phyloP scores from a whole-genome alignment of 306 rosid genomes.

The Lithocarpus polystachyus region DNA sequence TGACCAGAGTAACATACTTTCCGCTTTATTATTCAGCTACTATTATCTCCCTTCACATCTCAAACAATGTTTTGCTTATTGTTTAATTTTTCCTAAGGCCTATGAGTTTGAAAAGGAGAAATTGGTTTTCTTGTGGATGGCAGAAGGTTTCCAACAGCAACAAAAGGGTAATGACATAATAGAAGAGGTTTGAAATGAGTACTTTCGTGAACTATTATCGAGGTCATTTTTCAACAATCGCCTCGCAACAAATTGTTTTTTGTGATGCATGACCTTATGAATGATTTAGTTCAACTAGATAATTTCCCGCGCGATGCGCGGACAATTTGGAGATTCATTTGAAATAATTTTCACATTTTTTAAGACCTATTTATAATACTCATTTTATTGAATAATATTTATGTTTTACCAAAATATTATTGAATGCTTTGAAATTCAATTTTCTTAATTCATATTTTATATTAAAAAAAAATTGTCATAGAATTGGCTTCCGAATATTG shows the following conservation, averaged over 20 bases:
- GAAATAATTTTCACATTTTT: too few relatives aligned
- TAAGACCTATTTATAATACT: too few relatives aligned
- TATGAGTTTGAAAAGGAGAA: conserved; percentile 2
- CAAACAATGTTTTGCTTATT: conserved; percentile 22
- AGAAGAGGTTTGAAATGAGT: conserved; percentile 12
- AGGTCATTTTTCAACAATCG: conserved; percentile 18
- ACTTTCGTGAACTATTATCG: conserved; percentile 11
- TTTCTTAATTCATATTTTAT: too few relatives aligned
- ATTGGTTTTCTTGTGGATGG: conserved; percentile 27
- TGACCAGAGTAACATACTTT: conserved; percentile 3
- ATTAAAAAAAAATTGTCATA: too few relatives aligned
- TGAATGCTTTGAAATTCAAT: too few relatives aligned
- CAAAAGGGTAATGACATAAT: background rate
- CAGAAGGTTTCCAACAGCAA: conserved; percentile 16
- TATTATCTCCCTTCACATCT: conserved; percentile 25
- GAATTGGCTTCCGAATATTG: too few relatives aligned
- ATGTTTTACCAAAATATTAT: too few relatives aligned
- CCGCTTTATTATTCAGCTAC: conserved; percentile 22
- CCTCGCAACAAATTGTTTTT: background rate
- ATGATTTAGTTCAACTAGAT: conserved; percentile 13
- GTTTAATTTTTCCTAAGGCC: conserved; percentile 18
- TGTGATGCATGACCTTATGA: conserved; percentile 26
- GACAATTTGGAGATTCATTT: too few relatives aligned
- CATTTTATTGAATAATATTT: too few relatives aligned
- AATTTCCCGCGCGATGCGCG: too few relatives aligned